Conservation (phyloP, 2,329 filamentous ascomycete genomes). For the Aspergillus felis region DNA sequence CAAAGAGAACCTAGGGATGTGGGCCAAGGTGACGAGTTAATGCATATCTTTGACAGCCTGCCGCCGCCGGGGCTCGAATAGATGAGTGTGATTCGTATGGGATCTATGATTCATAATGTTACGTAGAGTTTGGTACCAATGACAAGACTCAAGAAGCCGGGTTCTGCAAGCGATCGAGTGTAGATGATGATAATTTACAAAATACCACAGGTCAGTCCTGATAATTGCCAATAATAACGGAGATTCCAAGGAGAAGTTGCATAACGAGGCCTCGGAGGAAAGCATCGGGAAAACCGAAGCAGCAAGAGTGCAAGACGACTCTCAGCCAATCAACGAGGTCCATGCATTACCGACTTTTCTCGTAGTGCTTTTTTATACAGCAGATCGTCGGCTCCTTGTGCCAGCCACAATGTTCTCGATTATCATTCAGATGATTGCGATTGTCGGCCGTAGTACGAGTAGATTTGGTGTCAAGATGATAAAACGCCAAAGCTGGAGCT, state of each 20-base stretch:
- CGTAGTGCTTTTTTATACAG: too few species aligned
- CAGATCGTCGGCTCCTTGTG: too few species aligned
- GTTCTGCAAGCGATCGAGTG: background rate
- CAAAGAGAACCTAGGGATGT: background rate
- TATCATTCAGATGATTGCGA: too few species aligned
- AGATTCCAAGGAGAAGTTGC: background rate
- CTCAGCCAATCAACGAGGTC: background rate
- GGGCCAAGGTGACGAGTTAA: background rate
- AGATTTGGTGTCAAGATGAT: background rate
- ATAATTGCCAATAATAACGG: too few species aligned
- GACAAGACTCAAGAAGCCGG: background rate
- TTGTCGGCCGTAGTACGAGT: too few species aligned
- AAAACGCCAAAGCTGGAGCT: background rate
- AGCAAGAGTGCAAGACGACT: too few species aligned
- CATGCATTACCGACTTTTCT: background rate
- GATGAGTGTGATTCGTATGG: background rate
- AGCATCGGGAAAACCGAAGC: too few species aligned
- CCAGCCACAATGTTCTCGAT: too few species aligned
- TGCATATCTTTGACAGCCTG: background rate
- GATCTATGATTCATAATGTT: background rate
- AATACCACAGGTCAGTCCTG: background rate
- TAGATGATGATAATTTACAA: background rate
- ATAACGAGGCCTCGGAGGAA: background rate
- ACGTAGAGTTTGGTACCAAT: background rate
- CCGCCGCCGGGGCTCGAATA: background rate